Conservation (phyloP, 495 filamentous ascomycete genomes). For the Tuber calosporum region DNA sequence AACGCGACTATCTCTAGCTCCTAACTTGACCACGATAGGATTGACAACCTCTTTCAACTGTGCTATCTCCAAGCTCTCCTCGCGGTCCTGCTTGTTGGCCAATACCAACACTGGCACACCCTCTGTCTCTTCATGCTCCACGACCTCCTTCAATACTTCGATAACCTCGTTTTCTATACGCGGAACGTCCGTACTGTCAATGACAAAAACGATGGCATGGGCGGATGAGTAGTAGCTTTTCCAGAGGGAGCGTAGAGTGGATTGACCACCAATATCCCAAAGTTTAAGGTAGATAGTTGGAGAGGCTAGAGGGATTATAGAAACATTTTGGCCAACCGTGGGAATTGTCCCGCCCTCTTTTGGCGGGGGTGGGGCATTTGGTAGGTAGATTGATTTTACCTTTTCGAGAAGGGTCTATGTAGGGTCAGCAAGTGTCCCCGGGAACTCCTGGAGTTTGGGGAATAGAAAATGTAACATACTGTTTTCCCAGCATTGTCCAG, state of each 20-base stretch:
- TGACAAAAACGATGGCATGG: slow-evolving; percentile 94
- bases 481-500: slow-evolving; percentile 99
- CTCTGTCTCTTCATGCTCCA: slow-evolving; percentile 74
- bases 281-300: slow-evolving; percentile 94
- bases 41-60: slow-evolving; percentile 91
- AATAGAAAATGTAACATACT: slow-evolving; percentile 11
- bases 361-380: slow-evolving; percentile 51
- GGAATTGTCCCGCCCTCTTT: slow-evolving; percentile 73
- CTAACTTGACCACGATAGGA: slow-evolving; percentile 90
- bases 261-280: slow-evolving; percentile 96
- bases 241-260: slow-evolving; percentile 82
- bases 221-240: slow-evolving; percentile 88
- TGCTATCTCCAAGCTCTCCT: slow-evolving; percentile 96
- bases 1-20: slow-evolving; percentile 76
- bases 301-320: slow-evolving; percentile 74
- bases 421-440: slow-evolving; percentile 1
- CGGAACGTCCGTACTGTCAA: slow-evolving; percentile 85
- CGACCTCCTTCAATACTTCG: slow-evolving; percentile 59
- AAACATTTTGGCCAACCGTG: slow-evolving; percentile 95
- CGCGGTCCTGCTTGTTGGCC: slow-evolving; percentile 95
- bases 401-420: slow-evolving; percentile 77
- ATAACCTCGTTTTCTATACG: slow-evolving; percentile 76
- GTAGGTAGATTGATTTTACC: slow-evolving; percentile 78
- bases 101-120: slow-evolving; percentile 87
- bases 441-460: background rate